Base-by-base conservation (phyloP, 805 yeast species). In the Yarrowia phangngaensis region DNA sequence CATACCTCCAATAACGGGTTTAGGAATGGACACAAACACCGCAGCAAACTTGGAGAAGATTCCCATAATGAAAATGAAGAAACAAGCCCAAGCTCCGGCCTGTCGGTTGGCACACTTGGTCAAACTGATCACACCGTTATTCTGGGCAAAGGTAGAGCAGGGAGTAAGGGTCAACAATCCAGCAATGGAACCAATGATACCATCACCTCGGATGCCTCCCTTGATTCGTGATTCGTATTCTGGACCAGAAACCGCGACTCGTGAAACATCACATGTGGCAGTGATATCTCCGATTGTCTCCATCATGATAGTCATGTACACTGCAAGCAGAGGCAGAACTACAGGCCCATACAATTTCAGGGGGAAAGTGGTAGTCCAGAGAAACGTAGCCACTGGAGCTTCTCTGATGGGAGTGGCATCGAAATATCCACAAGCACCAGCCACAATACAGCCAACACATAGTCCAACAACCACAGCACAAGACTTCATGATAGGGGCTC, bases 281-380 rank as follows among this genome's bases (percentile, higher is more conserved):
- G 95, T 86, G 61, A 88, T 82, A 65, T 88, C 96, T 64, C 96
- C 96, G 61, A 88, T 86, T 49, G 95, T 84, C 70, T 89, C 96
- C 87, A 87, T 86, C 78, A 85, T 82, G 57, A 84, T 67, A 20
- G 82, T 86, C 23, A 88, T 71, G 63, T 79, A 88, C 36, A 87
- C 82, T 0, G 95, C 94, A 51, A 88, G 67, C 69, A 85, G 75
- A 4, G 96, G 96, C 47, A 88, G 68, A 5, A 88, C 92, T 2
- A 82, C 78, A 1, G 96, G 95, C 2, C 85, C 96, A 59, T 88
- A 85, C 5, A 88, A 77, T 29, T 70, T 65, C 48, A 87, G 71
- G 54, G 75, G 79, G 71, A 87, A 88, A 9, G 95, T 87, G 54
- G 82, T 82, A 12, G 80, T 86, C 96, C 96, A 88, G 58, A 84